A percentile compares a stretch with the other conserved stretches of the same genome.
Conservation (phyloP, 305 asterid species). For the Withania somnifera region DNA sequence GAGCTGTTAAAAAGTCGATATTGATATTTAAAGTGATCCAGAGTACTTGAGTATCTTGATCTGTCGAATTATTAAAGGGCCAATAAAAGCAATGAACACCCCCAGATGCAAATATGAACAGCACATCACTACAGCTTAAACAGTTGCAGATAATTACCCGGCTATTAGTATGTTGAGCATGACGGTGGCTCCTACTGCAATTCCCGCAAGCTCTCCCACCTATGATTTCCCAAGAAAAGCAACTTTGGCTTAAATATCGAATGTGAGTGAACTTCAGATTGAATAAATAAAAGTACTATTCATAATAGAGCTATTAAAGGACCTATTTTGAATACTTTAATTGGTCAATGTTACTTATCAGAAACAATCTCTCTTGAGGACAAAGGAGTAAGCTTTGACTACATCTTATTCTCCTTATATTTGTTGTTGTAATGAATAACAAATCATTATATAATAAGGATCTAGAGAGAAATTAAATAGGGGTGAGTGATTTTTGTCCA, state of each 20-base stretch:
- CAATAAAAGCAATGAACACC: neutral
- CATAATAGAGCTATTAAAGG: neutral
- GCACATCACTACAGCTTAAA: neutral
- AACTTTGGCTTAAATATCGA: neutral
- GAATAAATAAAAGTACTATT: neutral
- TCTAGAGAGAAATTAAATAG: neutral
- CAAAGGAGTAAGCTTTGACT: too few relatives aligned
- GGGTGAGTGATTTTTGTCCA: neutral
- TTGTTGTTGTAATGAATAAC: too few relatives aligned
- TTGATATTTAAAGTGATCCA: neutral
- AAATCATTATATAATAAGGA: too few relatives aligned
- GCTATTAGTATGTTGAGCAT: conserved; percentile 85
- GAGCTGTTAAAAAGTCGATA: neutral
- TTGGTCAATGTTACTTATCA: neutral
- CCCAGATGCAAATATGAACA: neutral
- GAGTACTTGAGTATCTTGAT: neutral
- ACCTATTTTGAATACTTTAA: neutral
- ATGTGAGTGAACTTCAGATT: neutral
- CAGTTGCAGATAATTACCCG: conserved; percentile 34
- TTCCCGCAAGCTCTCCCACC: conserved; percentile 91
- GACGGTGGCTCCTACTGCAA: conserved; percentile 91
- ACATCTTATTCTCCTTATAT: too few relatives aligned
- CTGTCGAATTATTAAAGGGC: neutral
- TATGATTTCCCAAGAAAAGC: conserved; percentile 8
- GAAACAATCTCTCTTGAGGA: neutral